phyloP scores from a whole-genome alignment of 2,329 filamentous ascomycete species.

The Fusarium annulatum region DNA sequence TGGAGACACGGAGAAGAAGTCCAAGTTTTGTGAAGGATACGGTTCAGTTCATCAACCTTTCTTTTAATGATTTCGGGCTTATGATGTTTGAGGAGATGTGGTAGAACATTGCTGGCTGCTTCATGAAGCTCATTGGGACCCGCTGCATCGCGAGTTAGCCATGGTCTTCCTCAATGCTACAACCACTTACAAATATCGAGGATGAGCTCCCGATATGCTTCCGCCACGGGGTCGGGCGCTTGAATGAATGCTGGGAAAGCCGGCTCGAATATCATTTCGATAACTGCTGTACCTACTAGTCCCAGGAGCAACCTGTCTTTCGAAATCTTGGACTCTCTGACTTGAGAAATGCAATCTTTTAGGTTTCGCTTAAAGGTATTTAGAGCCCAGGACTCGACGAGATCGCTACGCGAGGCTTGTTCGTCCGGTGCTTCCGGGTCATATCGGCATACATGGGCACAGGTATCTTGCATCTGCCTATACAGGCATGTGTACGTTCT shows the following conservation, averaged over 20 bases:
- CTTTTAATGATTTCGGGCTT: not conserved
- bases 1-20: not conserved
- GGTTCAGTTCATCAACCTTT: not conserved
- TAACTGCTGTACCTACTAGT: accelerated
- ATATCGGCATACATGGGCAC: not conserved
- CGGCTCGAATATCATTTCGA: not conserved
- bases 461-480: not conserved
- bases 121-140: not conserved
- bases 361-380: not conserved
- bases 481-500: accelerated
- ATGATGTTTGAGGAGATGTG: not conserved
- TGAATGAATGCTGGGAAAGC: not conserved
- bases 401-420: not conserved
- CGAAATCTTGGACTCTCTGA: accelerated
- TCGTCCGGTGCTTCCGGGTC: not conserved
- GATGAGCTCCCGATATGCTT: not conserved
- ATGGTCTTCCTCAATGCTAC: too few species aligned
- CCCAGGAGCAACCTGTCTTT: not conserved
- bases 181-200: not conserved
- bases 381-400: not conserved
- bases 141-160: not conserved
- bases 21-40: not conserved
- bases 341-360: not conserved
- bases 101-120: not conserved
- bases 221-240: accelerated